These are phyloP conservation scores for Globisporangium yorkense DNA, from an alignment of 352 stramenopile genomes.

Conservation along the genomic window DNA sequence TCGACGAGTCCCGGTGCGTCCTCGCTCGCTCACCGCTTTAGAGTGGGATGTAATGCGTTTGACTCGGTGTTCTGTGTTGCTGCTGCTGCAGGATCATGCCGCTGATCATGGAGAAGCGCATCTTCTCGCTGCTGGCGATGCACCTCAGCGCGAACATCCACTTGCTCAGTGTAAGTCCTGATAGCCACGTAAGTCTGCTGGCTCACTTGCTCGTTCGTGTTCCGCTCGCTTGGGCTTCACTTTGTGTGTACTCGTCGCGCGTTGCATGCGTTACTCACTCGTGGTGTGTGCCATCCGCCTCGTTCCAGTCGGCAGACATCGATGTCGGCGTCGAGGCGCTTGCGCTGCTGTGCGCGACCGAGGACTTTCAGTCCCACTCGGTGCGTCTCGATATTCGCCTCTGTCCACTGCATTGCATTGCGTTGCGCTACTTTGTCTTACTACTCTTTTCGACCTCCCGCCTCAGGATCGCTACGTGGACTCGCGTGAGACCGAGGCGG, in stretches of 20 bases:
- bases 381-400: conserved; percentile 9
- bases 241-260: background rate
- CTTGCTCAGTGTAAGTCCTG: conserved; percentile 32
- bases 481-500: conserved; percentile 49
- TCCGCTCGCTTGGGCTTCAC: background rate
- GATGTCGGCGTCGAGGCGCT: conserved; percentile 61
- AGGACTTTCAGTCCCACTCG: conserved; percentile 78
- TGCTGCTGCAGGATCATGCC: conserved; percentile 65
- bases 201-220: background rate
- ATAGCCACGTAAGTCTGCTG: conserved; percentile 12
- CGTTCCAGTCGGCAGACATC: conserved; percentile 35
- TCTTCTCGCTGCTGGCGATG: conserved; percentile 72
- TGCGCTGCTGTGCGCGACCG: conserved; percentile 68
- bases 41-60: background rate
- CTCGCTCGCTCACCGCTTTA: background rate
- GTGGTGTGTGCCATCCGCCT: background rate
- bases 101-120: conserved; percentile 68
- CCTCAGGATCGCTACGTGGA: conserved; percentile 46
- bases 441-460: conserved; percentile 4
- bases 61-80: background rate
- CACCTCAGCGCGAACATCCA: conserved; percentile 66
- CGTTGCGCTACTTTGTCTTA: background rate
- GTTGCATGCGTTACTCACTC: background rate
- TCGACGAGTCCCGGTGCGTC: conserved; percentile 70
- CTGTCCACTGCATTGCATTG: background rate